These are phyloP conservation scores for Dichotomocladium elegans DNA, from an alignment of 371 early-diverging fungal genomes.

Conservation along the genomic window DNA sequence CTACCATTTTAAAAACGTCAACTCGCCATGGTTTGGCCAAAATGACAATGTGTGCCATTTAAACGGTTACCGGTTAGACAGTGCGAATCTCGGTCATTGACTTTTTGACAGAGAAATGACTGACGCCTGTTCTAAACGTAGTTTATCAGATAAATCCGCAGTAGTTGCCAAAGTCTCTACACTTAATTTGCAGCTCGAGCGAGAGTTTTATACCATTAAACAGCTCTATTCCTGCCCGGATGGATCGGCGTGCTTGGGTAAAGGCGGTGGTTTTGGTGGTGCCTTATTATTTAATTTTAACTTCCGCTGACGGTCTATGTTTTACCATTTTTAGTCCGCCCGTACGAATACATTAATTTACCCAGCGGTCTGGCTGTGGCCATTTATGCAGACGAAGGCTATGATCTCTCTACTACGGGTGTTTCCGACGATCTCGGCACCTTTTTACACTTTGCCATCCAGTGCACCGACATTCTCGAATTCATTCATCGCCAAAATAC, in stretches of 20 bases:
- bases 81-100: neutral
- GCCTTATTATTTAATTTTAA: slow-evolving; percentile 19
- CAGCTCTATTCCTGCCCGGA: slow-evolving; percentile 29
- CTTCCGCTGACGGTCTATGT: neutral
- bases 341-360: slow-evolving; percentile 34
- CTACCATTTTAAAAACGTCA: slow-evolving; percentile 35
- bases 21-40: slow-evolving; percentile 26
- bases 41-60: slow-evolving; percentile 38
- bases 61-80: slow-evolving; percentile 31
- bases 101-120: neutral
- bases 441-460: slow-evolving; percentile 42
- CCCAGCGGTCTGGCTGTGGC: slow-evolving; percentile 33
- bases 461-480: slow-evolving; percentile 38
- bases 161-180: slow-evolving; percentile 41
- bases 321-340: slow-evolving; percentile 18
- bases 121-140: slow-evolving; percentile 15
- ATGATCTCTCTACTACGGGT: slow-evolving; percentile 8
- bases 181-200: slow-evolving; percentile 26
- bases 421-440: slow-evolving; percentile 29
- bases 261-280: slow-evolving; percentile 18
- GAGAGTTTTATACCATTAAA: slow-evolving; percentile 39
- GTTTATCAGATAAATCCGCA: slow-evolving; percentile 33
- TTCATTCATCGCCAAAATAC: slow-evolving; percentile 43
- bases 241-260: slow-evolving; percentile 35
- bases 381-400: slow-evolving; percentile 38